Base-by-base conservation (phyloP, 306 rosid species). In the Sphenostylis stenocarpa region DNA sequence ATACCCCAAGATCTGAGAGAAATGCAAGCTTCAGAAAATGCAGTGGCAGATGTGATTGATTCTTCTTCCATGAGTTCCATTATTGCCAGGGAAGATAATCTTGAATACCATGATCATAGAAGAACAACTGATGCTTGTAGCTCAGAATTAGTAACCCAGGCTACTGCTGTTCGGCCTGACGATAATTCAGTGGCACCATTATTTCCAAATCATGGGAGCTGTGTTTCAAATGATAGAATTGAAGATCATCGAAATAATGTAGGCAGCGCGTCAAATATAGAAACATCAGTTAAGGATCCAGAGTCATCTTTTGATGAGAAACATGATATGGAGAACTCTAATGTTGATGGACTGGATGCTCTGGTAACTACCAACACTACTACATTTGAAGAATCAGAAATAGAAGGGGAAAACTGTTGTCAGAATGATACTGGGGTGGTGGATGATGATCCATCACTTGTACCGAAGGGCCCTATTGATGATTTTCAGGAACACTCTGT, bases 281-380 rank as follows among this genome's bases (percentile, higher is more conserved):
- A 86, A 76, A 70, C 65, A 33, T 84, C 85, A 38, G 77, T 43
- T 80, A 48, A 38, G 84, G 72, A 52, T 80, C 70, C 72, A 1
- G 82, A 75, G 62, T 75, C 86, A 60, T 83, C 82, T 33, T 44
- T 73, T 60, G 81, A 80, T 67, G 82, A 91, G 85, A 88, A 81
- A 81, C 65, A 56, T 23, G 62, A 45, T 79, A 72, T 33, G 70
- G 75, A 43, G 48, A 74, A 36, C 34, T 51, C 48, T 60, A 45
- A 64, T 26, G 72, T 64, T 76, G 86, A 74, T 75, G 76, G 56
- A 81, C 77, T 68, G 14, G 88, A 85, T 55, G 86, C 34, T 57
- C 60, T 20, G 67, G 80, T 75, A 68, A 63, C 81, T 47, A 43
- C 82, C 77, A 86, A 75, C 56, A 61, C 63, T 70, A 82, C 80